These are phyloP conservation scores for Sphaerulina vaccinii DNA, from an alignment of 2,329 filamentous ascomycete species.

Conservation along the genomic window DNA sequence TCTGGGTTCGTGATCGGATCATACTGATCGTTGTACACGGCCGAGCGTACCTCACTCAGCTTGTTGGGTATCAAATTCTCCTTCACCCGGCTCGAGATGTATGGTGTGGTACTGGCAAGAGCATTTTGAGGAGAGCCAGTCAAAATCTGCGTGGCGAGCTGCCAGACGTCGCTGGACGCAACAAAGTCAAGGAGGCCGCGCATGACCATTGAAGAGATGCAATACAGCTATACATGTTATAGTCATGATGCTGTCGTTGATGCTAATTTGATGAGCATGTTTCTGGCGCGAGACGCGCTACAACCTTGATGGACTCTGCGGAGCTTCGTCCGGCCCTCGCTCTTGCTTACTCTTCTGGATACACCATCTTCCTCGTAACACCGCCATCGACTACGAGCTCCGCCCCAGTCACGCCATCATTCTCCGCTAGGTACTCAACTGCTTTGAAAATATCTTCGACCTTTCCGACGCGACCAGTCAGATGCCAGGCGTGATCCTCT, in stretches of 20 bases:
- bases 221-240: too few species aligned
- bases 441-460: constrained; percentile 48
- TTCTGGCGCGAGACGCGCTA: too few species aligned
- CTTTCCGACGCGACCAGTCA: constrained; percentile 51
- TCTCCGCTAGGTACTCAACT: constrained; percentile 43
- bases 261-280: background rate
- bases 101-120: background rate
- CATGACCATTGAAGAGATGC: background rate
- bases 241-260: background rate
- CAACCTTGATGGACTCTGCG: too few species aligned
- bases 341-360: constrained; percentile 10
- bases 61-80: constrained; percentile 7
- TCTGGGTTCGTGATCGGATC: constrained; percentile 11
- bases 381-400: constrained; percentile 50
- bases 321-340: too few species aligned
- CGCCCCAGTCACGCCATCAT: constrained; percentile 45
- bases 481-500: constrained; percentile 51
- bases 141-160: background rate
- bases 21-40: constrained; percentile 8
- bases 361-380: constrained; percentile 32
- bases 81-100: constrained; percentile 1
- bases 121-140: background rate
- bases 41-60: constrained; percentile 5
- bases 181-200: background rate
- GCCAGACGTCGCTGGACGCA: background rate